Evolutionary conservation across 805 yeast genomes (phyloP), one percentile per base, ranked within the genome.

Genomic region (Pichia eremophila): DNA sequence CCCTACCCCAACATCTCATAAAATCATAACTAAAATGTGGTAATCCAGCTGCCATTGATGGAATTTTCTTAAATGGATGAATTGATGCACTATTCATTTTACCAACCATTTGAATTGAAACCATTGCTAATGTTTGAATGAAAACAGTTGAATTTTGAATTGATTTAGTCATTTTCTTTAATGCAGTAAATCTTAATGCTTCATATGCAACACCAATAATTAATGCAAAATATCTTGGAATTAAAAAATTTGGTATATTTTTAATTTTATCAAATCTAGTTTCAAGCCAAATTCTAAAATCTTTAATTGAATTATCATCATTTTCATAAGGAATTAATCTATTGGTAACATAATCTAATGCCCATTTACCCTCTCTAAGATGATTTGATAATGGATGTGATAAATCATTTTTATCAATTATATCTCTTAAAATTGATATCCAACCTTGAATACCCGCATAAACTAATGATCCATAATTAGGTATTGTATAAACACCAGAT

Each of bases 1-100:
- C 99, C 60, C 99, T 77, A 22, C 99, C 99, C 99, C 99, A 91
- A 62, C 96, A 88, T 64, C 99, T 75, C 96, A 91, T 89, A 64
- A 85, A 90, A 54, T 84, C 88, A 49, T 75, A 77, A 61, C 93
- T 82, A 67, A 91, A 91, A 65, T 89, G 97, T 2, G 99, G 99
- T 51, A 91, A 73, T 1, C 98, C 99, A 2, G 99, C 99, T 15
- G 98, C 96, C 77, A 91, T 72, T 39, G 86, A 78, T 2, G 95
- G 85, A 15, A 80, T 75, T 40, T 72, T 67, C 11, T 71, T 67
- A 39, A 67, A 68, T 2, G 98, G 95, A 28, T 72, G 66, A 46
- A 93, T 71, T 0, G 96, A 85, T 0, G 96, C 86, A 25, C 79
- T 78, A 41, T 78, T 73, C 75, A 83, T 76, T 27, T 54, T 57